Conservation (phyloP, 2,329 filamentous ascomycete species). For the Curvularia eragrostidis region DNA sequence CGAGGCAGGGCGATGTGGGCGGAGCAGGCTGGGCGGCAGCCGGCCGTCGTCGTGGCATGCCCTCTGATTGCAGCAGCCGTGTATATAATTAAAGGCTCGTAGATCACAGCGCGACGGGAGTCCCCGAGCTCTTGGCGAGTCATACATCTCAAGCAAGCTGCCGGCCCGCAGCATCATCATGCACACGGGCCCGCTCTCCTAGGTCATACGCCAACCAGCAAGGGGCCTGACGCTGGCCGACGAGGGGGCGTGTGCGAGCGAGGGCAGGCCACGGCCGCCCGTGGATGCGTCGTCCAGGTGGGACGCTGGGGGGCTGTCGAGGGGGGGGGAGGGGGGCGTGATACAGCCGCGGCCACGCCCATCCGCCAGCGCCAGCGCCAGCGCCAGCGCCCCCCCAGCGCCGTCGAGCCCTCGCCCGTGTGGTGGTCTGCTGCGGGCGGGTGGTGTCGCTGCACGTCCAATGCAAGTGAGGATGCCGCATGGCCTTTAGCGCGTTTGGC, state of each 20-base stretch:
- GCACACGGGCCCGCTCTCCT: slow-evolving; percentile 18
- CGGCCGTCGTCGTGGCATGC: not conserved
- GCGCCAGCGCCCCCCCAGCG: not conserved
- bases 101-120: slow-evolving; percentile 34
- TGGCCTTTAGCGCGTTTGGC: slow-evolving; percentile 30
- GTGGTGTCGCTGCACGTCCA: slow-evolving; percentile 16
- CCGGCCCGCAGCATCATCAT: slow-evolving; percentile 20
- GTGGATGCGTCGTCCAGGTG: slow-evolving; percentile 1
- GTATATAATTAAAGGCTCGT: slow-evolving; percentile 29
- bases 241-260: not conserved
- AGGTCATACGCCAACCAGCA: slow-evolving; percentile 13
- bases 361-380: not conserved
- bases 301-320: not conserved
- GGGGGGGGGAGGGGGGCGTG: not conserved
- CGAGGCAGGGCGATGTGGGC: not conserved
- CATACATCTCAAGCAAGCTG: slow-evolving; percentile 30
- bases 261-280: not conserved
- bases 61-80: slow-evolving; percentile 10
- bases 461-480: slow-evolving; percentile 20
- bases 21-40: slow-evolving; percentile 6
- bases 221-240: slow-evolving; percentile 6
- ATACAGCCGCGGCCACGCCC: slow-evolving; percentile 3
- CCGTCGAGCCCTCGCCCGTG: not conserved
- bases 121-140: slow-evolving; percentile 29
- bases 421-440: slow-evolving; percentile 7